Evolutionary conservation across 306 rosid species (phyloP), one percentile per base, ranked within the genome.

Genomic region (Vigna radiata): DNA sequence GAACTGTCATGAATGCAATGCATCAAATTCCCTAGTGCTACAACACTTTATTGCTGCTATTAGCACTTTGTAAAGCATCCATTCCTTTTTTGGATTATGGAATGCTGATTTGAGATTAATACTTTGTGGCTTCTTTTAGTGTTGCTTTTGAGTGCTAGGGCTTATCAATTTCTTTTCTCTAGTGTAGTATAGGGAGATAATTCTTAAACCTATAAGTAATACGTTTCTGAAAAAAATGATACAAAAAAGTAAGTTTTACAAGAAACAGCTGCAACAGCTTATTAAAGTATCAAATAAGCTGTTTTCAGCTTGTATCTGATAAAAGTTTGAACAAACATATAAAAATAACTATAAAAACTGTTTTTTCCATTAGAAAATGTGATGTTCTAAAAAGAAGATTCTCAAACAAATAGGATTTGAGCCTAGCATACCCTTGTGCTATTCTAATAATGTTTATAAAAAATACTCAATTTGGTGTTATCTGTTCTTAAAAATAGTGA

Each of bases 31-130:
- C 44, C 58, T 25, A 19, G 43, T 21, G 44, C 53, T 15, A 50
- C 41, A 6, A 49, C 48, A 49, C 77, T 48, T 69, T 59, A 49
- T 64, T 31, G 79, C 23, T 33, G 17, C 53, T 36, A 63, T 44
- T 47, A 65, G 39, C 63, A 70, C 71, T 58, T 58, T 31, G 17
- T 25, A 50, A 18, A 55, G 47, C 3, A 16, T 48, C 39, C 27
- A 11, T 50, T 41, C 75, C 60, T 44, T 44, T 67, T 66, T 19
- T 5, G 46, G 72, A 2, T 18, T 65, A n/a, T 65, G 70, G 52
- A 65, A 65, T 43, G 50, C 70, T 39, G 70, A 64, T 64, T 64
- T 49, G 1, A 18, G 29, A 62, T 33, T 21, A 62, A 17, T 36
- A 37, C 15, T 37, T 63, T 64, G n/a, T 25, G 70, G 16, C 69